phyloP scores from a whole-genome alignment of 768 basidiomycete species.

The Panellus pusillus region DNA sequence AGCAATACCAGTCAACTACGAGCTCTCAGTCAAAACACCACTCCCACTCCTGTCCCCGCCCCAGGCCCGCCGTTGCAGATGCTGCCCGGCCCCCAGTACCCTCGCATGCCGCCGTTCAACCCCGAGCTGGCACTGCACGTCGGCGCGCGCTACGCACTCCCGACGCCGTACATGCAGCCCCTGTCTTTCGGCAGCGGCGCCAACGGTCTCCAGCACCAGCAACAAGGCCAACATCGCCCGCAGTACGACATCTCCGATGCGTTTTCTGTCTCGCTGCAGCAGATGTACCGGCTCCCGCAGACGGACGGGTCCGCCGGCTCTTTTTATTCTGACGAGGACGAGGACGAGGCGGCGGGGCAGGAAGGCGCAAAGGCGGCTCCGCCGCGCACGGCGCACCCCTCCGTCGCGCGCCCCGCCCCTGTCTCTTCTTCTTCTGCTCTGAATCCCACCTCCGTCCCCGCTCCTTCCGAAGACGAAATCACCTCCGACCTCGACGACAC shows the following conservation, averaged over 20 bases:
- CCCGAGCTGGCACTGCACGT: too few species aligned
- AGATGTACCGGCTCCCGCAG: constrained; percentile 29
- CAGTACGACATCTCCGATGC: constrained; percentile 17
- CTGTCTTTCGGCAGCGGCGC: too few species aligned
- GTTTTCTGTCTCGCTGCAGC: too few species aligned
- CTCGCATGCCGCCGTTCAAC: too few species aligned
- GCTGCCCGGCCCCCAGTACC: too few species aligned
- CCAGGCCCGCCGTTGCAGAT: constrained; percentile 25
- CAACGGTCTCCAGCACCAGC: too few species aligned
- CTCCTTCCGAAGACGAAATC: constrained; percentile 53
- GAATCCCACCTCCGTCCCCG: constrained; percentile 19
- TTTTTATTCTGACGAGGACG: not conserved
- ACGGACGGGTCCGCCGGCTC: constrained; percentile 12
- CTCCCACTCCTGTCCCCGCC: constrained; percentile 26
- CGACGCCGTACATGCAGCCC: too few species aligned
- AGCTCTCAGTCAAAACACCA: constrained; percentile 23
- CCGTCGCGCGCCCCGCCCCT: constrained; percentile 43
- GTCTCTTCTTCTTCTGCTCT: constrained; percentile 40
- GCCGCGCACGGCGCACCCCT: constrained; percentile 46
- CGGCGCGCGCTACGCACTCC: too few species aligned
- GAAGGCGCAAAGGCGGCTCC: constrained; percentile 45
- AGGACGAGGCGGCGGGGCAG: constrained; percentile 14
- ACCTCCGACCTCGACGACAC: constrained; percentile 78
- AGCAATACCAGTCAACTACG: too few species aligned
- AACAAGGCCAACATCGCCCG: not conserved